Conservation (phyloP, 1,139 yeast species). For the Wickerhamiella infanticola region DNA sequence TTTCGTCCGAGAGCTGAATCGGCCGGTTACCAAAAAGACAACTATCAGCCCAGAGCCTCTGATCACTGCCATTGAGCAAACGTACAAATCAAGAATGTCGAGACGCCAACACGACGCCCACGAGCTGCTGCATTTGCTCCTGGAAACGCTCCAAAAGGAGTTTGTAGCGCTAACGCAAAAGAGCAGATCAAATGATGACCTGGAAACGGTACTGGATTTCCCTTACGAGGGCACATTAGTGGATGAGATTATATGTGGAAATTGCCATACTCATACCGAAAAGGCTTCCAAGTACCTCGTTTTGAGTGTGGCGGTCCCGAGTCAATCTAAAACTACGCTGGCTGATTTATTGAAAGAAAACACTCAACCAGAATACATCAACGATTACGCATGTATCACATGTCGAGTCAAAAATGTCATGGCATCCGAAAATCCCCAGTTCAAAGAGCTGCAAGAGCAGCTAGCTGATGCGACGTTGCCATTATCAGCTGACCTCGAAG, state of each 20-base stretch:
- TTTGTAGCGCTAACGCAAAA: neutral
- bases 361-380: slow-evolving; percentile 50
- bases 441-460: slow-evolving; percentile 12
- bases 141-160: slow-evolving; percentile 68
- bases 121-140: slow-evolving; percentile 63
- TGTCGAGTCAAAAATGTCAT: slow-evolving; percentile 43
- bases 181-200: neutral
- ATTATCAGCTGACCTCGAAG: slow-evolving; percentile 21
- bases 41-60: slow-evolving; percentile 67
- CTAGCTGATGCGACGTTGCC: slow-evolving; percentile 13
- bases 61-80: slow-evolving; percentile 53
- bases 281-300: slow-evolving; percentile 53
- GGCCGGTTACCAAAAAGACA: slow-evolving; percentile 39
- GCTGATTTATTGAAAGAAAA: slow-evolving; percentile 41
- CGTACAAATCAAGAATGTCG: slow-evolving; percentile 64
- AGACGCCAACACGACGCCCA: slow-evolving; percentile 90
- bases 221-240: slow-evolving; percentile 60
- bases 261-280: slow-evolving; percentile 49
- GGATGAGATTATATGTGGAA: slow-evolving; percentile 52
- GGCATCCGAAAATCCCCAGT: slow-evolving; percentile 7
- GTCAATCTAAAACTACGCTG: slow-evolving; percentile 33
- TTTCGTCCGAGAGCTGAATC: slow-evolving; percentile 44
- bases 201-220: slow-evolving; percentile 34
- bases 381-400: slow-evolving; percentile 62
- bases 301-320: slow-evolving; percentile 63